Percentiles rank a stretch among this genome's conserved stretches.
Evolutionary conservation across 331 rosid species (phyloP).

Genomic region (Cydonia oblonga): DNA sequence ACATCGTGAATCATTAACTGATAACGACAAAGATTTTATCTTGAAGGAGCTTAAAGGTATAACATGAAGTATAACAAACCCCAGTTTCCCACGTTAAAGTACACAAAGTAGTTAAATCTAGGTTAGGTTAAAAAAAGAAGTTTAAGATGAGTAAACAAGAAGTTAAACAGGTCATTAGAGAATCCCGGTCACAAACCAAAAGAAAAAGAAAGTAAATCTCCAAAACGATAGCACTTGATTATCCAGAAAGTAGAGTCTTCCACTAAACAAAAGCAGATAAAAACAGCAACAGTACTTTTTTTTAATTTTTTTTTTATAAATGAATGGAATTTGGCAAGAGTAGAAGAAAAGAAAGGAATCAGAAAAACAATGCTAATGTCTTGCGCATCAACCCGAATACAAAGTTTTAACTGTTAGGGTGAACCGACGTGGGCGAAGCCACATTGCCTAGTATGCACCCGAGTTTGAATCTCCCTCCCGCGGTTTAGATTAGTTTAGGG

Average conservation of each 20-base stretch:
- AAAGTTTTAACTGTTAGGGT: constrained; percentile 3
- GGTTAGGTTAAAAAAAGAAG: constrained; percentile 2
- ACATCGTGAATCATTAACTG: not conserved
- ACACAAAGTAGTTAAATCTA: constrained; percentile 3
- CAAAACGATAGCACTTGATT: constrained; percentile 16
- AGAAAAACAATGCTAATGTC: constrained; percentile 34
- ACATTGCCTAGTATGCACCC: not conserved
- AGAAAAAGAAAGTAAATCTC: constrained; percentile 10
- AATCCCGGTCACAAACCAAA: constrained; percentile 9
- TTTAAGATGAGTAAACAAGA: not conserved
- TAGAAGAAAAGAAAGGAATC: constrained; percentile 32
- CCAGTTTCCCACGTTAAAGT: not conserved
- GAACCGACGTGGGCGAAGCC: not conserved
- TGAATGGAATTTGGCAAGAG: constrained; percentile 8
- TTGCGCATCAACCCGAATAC: constrained; percentile 14
- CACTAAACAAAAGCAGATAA: constrained; percentile 46
- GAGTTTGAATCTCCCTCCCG: not conserved
- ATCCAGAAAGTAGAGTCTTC: constrained; percentile 45
- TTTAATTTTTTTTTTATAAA: too few species aligned
- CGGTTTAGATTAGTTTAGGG: too few species aligned
- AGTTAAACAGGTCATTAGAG: not conserved
- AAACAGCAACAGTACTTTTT: constrained; percentile 24
- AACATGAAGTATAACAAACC: not conserved
- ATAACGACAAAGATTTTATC: not conserved
- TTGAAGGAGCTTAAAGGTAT: constrained; percentile 12